Evolutionary conservation across 2,329 filamentous ascomycete genomes (phyloP).

Genomic region (Ceratocystis papillata): DNA sequence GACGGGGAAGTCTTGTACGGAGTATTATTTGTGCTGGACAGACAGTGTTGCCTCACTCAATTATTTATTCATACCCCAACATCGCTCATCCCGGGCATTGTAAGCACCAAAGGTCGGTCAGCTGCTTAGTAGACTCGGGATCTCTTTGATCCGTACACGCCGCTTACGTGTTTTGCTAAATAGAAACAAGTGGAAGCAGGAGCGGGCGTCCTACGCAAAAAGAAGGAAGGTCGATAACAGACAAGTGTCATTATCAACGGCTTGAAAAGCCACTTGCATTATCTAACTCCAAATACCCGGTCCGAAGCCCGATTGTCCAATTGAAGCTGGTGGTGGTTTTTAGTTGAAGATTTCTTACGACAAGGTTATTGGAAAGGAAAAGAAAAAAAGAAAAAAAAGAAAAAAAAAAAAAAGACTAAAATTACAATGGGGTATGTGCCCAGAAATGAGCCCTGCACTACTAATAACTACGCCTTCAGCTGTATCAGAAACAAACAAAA

Average conservation of each 20-base stretch:
- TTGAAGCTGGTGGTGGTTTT: background rate
- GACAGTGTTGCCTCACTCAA: background rate
- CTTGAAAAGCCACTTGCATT: background rate
- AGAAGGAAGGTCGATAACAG: too few species aligned
- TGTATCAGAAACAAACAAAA: background rate
- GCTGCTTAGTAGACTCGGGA: background rate
- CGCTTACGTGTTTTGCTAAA: background rate
- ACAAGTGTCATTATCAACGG: background rate
- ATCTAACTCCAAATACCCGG: background rate
- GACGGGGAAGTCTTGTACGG: too few species aligned
- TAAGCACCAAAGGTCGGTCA: slow-evolving; percentile 11
- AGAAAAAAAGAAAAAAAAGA: background rate
- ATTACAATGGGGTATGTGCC: too few species aligned
- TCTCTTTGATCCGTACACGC: background rate
- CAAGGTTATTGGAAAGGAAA: background rate
- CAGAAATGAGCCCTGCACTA: too few species aligned
- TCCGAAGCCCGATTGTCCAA: background rate
- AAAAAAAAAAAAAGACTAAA: background rate
- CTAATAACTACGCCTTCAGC: too few species aligned
- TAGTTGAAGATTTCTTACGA: background rate
- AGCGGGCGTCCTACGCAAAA: too few species aligned
- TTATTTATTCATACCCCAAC: background rate
- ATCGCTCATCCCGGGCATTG: background rate
- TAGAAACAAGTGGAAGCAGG: background rate
- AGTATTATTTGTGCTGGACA: too few species aligned